phyloP scores from a whole-genome alignment of 2,329 filamentous ascomycete genomes.

The Penicillium sp. region DNA sequence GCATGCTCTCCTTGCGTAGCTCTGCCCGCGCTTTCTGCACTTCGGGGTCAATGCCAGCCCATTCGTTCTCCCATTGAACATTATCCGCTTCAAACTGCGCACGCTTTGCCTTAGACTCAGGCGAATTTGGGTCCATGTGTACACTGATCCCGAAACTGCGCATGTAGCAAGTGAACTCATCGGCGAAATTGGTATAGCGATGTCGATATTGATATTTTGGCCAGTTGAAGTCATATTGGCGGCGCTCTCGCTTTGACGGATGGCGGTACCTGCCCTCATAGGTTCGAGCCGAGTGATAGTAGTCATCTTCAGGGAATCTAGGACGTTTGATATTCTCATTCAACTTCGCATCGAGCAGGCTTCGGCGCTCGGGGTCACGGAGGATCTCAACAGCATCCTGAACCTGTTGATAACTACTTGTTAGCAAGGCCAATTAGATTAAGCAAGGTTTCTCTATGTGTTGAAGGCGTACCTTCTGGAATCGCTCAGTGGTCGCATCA shows the following conservation, averaged over 20 bases:
- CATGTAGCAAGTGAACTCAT: not conserved
- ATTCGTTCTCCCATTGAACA: constrained; percentile 10
- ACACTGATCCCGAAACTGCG: constrained; percentile 30
- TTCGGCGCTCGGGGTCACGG: constrained; percentile 28
- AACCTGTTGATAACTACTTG: constrained; percentile 23
- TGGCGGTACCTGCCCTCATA: not conserved
- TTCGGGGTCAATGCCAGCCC: constrained; percentile 8
- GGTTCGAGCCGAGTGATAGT: not conserved
- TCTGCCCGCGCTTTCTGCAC: constrained; percentile 7
- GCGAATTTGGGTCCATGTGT: constrained; percentile 30
- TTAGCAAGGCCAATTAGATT: not conserved
- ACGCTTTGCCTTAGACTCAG: constrained; percentile 23
- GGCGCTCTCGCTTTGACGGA: not conserved
- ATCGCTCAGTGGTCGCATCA: constrained; percentile 13
- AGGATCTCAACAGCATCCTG: constrained; percentile 36
- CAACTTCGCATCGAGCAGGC: constrained; percentile 11
- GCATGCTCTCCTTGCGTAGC: constrained; percentile 14
- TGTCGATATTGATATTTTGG: not conserved
- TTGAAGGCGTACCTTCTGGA: constrained; percentile 24
- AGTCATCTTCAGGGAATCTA: not conserved
- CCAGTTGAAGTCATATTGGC: not conserved
- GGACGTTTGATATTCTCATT: not conserved
- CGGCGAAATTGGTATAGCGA: not conserved
- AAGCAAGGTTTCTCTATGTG: not conserved
- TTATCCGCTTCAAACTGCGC: constrained; percentile 8